Percentiles rank a stretch among this genome's conserved stretches.
These are phyloP conservation scores for Plasmopara halstedii DNA, from an alignment of 352 stramenopile species.

Conservation along the genomic window DNA sequence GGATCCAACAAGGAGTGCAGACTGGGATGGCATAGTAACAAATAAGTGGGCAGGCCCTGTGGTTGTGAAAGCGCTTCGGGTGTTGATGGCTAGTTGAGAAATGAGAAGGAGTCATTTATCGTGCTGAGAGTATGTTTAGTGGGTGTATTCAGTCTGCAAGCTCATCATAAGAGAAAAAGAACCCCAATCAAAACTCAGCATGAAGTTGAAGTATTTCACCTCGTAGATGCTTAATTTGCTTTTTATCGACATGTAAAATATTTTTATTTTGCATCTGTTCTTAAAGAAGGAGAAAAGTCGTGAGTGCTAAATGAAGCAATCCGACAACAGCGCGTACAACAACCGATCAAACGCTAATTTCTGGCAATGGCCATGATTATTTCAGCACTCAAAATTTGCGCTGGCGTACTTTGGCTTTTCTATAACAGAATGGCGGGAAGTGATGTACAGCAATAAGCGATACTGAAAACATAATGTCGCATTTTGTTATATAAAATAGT, in stretches of 20 bases:
- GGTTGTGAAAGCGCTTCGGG: background rate
- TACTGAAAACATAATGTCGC: too few relatives aligned
- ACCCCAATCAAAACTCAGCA: constrained; percentile 1
- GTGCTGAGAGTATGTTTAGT: background rate
- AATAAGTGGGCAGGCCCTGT: background rate
- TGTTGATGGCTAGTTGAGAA: constrained; percentile 11
- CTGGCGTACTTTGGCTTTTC: too few relatives aligned
- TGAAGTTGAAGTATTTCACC: background rate
- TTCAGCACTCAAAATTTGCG: too few relatives aligned
- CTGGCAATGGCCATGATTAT: too few relatives aligned
- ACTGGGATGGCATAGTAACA: constrained; percentile 12
- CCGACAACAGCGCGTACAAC: too few relatives aligned
- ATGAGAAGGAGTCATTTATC: constrained; percentile 12
- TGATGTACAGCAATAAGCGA: too few relatives aligned
- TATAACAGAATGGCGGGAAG: too few relatives aligned
- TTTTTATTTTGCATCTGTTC: too few relatives aligned
- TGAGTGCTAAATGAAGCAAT: too few relatives aligned
- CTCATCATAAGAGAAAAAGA: background rate
- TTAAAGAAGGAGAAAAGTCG: too few relatives aligned
- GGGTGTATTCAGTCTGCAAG: background rate
- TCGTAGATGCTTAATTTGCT: background rate
- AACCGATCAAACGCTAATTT: too few relatives aligned
- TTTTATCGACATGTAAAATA: background rate
- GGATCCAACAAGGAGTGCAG: constrained; percentile 8
- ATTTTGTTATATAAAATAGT: too few relatives aligned